A percentile compares a stretch with the other conserved stretches of the same genome.
These are phyloP conservation scores for Geranomyces variabilis DNA, from an alignment of 192 early-diverging fungal species.

Conservation along the genomic window DNA sequence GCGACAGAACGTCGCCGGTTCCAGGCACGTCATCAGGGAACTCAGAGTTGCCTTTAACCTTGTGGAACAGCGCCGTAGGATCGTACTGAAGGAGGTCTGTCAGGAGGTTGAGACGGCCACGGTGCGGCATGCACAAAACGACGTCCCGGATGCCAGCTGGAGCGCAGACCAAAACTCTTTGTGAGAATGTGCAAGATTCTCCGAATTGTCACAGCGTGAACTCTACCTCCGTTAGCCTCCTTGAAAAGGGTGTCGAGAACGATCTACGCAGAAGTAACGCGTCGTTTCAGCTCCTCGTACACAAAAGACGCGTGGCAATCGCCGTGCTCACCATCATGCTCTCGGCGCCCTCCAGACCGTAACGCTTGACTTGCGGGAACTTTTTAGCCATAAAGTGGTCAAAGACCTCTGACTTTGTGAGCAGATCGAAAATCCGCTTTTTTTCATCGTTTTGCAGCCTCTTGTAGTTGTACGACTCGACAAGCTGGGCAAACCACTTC, in stretches of 20 bases:
- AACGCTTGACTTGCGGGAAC: conserved; percentile 95
- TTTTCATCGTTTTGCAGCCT: conserved; percentile 63
- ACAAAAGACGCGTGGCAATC: too few species aligned
- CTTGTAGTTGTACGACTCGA: conserved; percentile 75
- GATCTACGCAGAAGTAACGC: conserved; percentile 25
- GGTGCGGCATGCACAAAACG: conserved; percentile 96
- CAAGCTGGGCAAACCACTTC: conserved; percentile 84
- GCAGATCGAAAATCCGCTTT: conserved; percentile 74
- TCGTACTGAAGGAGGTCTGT: conserved; percentile 84
- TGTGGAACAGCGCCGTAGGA: conserved; percentile 85
- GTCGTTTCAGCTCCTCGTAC: too few species aligned
- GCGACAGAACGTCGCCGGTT: conserved; percentile 90
- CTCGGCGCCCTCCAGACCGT: conserved; percentile 95
- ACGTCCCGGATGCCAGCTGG: conserved; percentile 77
- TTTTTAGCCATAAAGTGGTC: conserved; percentile 98
- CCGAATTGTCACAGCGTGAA: too few species aligned
- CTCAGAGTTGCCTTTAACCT: conserved; percentile 92
- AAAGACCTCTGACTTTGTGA: conserved; percentile 84
- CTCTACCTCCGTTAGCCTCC: conserved; percentile 47
- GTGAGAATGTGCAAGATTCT: conserved; percentile 6
- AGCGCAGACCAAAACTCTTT: conserved; percentile 14
- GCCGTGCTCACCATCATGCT: conserved; percentile 80
- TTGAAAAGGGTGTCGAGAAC: conserved; percentile 86
- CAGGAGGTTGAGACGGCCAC: conserved; percentile 91
- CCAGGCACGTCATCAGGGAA: conserved; percentile 78